Base-by-base conservation (phyloP, 2,329 filamentous ascomycete genomes). In the Ceratocystis destructans region DNA sequence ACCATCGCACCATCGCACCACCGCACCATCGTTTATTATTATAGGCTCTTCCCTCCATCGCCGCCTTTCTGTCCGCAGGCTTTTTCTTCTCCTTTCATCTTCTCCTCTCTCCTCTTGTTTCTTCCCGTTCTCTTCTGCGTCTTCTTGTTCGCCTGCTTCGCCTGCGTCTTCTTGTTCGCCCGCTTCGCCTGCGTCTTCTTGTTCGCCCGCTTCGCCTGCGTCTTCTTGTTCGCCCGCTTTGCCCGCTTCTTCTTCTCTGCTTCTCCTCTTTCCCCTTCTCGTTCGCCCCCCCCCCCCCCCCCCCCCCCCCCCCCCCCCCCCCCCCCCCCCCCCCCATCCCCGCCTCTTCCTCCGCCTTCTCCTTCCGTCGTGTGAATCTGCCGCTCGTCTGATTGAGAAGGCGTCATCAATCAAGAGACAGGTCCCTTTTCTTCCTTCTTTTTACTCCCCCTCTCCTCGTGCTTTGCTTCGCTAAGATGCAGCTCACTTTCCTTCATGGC, bases 401-500 rank as follows among this genome's bases (percentile, higher is more conserved):
- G 25, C 48, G 25, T 53, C 22, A 53, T 53, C 15, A 25, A 53
- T 53, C 22, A 20, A 53, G 22, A 53, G 48, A n/a, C 48, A 22
- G 20, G 25, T 3, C 48, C 22, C 15, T 53, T 28, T 53, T 53
- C 5, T 48, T 55, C 20, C 31, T 65, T 63, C 45, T 57, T 64
- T 20, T 55, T 45, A 63, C 33, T 68, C 64, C n/a, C 69, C 68
- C 65, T 70, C 65, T 64, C 66, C n/a, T 20, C 20, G 25, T 37
- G 28, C 50, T 78, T 64, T 74, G 83, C 17, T 77, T 72, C 3
- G 71, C 77, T 73, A 85, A 86, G 73, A 71, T 72, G 69, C 79
- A 77, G 68, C 80, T 91, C 70, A 88, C 87, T 25, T 67, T 65
- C 59, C 33, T 79, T 64, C 75, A 83, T 15, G 77, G 72, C 3